Evolutionary conservation across 441 rosid genomes (phyloP).

Genomic region (Populus tomentosa): DNA sequence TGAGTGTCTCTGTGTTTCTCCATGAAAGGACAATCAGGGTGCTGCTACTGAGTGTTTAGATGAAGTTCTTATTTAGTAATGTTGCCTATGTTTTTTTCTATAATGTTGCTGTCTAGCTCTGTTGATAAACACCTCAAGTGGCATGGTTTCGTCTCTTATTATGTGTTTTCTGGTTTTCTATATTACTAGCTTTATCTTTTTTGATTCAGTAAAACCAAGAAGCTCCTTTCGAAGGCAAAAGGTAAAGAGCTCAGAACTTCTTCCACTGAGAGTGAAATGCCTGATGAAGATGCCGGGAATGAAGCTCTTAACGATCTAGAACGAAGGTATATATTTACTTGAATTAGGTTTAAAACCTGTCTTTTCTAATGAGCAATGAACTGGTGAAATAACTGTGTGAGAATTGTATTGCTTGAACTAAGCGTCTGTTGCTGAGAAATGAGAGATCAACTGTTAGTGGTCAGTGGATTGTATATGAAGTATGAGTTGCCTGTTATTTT

Average conservation of each 20-base stretch:
- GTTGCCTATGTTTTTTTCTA: neutral
- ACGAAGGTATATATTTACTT: constrained; percentile 33
- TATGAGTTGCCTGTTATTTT: neutral
- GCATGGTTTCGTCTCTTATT: neutral
- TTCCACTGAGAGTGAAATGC: constrained; percentile 10
- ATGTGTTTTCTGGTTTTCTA: neutral
- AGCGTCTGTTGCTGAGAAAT: neutral
- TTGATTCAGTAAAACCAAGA: constrained; percentile 36
- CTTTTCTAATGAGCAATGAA: neutral
- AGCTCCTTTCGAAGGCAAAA: constrained; percentile 25
- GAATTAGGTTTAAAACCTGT: neutral
- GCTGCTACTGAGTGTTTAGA: neutral
- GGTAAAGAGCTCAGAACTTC: constrained; percentile 21
- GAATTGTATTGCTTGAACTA: neutral
- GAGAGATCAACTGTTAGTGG: neutral
- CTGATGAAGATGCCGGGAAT: constrained; percentile 18
- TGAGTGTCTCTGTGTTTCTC: constrained; percentile 18
- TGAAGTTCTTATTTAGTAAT: neutral
- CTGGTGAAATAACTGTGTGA: neutral
- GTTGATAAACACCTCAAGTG: neutral
- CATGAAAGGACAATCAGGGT: neutral
- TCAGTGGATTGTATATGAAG: neutral
- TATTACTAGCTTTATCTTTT: constrained; percentile 4
- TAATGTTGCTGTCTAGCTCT: neutral
- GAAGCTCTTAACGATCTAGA: constrained; percentile 24